phyloP scores from a whole-genome alignment of 305 asterid genomes.

The Nicotiana rustica region DNA sequence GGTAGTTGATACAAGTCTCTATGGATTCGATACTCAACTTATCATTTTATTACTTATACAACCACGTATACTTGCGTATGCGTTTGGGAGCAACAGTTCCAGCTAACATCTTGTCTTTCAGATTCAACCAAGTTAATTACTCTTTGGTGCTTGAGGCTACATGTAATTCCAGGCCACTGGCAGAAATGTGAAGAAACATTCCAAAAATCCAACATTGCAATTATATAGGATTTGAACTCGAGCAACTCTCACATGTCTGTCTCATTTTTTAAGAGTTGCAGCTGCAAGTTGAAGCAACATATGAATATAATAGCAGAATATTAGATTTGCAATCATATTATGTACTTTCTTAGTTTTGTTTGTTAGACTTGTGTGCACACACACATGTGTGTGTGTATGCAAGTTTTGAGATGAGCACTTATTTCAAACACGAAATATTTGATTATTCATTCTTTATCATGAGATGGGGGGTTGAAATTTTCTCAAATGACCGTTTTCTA shows the following conservation, averaged over 20 bases:
- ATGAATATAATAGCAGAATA: not conserved
- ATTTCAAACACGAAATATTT: not conserved
- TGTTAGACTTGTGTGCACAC: slow-evolving; percentile 6
- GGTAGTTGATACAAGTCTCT: too few relatives aligned
- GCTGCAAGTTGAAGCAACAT: slow-evolving; percentile 32
- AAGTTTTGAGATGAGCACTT: not conserved
- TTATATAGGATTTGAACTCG: slow-evolving; percentile 44
- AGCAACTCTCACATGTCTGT: slow-evolving; percentile 42
- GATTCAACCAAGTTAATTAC: slow-evolving; percentile 39
- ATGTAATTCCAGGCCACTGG: slow-evolving; percentile 50
- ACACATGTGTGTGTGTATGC: not conserved
- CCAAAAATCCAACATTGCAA: slow-evolving; percentile 39
- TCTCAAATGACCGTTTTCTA: not conserved
- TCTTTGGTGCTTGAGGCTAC: slow-evolving; percentile 35
- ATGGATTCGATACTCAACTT: too few relatives aligned
- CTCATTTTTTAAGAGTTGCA: slow-evolving; percentile 31
- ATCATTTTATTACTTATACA: too few relatives aligned
- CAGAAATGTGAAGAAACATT: slow-evolving; percentile 46
- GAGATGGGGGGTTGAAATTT: not conserved
- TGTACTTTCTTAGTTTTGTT: slow-evolving; percentile 4
- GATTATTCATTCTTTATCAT: not conserved
- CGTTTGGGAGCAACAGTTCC: slow-evolving; percentile 32
- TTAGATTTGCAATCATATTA: not conserved
- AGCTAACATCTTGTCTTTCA: slow-evolving; percentile 34
- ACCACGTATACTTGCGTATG: too few relatives aligned